phyloP scores from a whole-genome alignment of 257 asterid species.

The Solanum etuberosum region DNA sequence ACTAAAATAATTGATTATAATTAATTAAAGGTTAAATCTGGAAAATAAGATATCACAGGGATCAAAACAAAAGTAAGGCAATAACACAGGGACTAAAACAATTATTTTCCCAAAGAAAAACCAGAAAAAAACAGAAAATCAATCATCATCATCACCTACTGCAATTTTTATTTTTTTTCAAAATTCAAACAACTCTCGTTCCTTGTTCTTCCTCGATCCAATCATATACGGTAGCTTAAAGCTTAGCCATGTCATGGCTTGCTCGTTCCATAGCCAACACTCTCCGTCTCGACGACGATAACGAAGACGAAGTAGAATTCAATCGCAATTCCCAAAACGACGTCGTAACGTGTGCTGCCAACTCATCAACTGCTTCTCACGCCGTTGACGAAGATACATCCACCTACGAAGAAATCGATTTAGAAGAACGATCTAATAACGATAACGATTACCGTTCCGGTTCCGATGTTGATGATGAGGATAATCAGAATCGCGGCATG shows the following conservation, averaged over 20 bases:
- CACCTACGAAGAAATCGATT: constrained; percentile 11
- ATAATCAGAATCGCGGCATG: constrained; percentile 59
- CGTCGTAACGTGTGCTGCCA: neutral
- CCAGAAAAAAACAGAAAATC: neutral
- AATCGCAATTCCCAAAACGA: neutral
- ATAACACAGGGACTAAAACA: neutral
- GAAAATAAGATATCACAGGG: neutral
- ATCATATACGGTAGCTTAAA: neutral
- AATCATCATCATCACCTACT: neutral
- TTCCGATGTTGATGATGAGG: neutral
- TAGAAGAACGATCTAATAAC: constrained; percentile 17
- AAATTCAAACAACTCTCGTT: neutral
- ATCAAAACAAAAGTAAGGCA: neutral
- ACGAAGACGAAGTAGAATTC: neutral
- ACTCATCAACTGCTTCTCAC: neutral
- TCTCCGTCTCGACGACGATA: constrained; percentile 62
- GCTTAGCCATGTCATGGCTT: constrained; percentile 67
- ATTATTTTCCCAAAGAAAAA: neutral
- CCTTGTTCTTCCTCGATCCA: neutral
- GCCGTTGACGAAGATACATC: constrained; percentile 5
- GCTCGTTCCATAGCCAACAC: constrained; percentile 79
- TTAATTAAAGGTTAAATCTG: neutral
- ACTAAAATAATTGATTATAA: neutral
- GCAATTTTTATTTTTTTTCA: neutral
- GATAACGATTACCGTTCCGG: constrained; percentile 8